Conservation (phyloP, 2,329 filamentous ascomycete species). For the Penicillium polonicum region DNA sequence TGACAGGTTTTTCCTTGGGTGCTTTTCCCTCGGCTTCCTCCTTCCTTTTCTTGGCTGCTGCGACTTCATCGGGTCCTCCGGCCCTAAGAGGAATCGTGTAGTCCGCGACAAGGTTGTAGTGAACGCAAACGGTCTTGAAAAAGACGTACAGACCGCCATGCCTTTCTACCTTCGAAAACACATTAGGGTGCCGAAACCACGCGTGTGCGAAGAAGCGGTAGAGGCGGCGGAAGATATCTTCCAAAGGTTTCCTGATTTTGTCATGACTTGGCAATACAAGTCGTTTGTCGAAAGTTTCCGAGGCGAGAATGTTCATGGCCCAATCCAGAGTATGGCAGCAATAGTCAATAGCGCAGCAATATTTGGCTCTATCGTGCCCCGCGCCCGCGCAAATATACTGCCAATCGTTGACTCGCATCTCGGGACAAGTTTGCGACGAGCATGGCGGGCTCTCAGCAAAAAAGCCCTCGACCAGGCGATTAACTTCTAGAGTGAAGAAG, state of each 20-base stretch:
- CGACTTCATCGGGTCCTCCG: conserved; percentile 68
- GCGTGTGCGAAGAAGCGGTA: conserved; percentile 98
- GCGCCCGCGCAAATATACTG: conserved; percentile 83
- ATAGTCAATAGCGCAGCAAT: conserved; percentile 96
- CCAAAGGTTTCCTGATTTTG: conserved; percentile 62
- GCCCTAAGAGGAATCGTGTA: conserved; percentile 94
- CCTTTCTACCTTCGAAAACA: conserved; percentile 91
- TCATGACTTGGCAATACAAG: not conserved
- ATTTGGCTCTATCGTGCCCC: not conserved
- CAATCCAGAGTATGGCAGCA: conserved; percentile 98
- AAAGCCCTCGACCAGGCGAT: conserved; percentile 86
- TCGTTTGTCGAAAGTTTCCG: conserved; percentile 76
- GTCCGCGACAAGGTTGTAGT: conserved; percentile 88
- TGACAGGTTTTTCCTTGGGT: conserved; percentile 23
- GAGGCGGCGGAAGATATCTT: conserved; percentile 90
- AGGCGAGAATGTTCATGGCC: conserved; percentile 92
- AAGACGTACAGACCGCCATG: conserved; percentile 92
- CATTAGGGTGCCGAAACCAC: conserved; percentile 94
- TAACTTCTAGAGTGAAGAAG: conserved; percentile 92
- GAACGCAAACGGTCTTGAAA: conserved; percentile 89
- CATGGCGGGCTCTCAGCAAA: conserved; percentile 89
- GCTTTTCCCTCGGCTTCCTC: not conserved
- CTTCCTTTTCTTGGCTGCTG: conserved; percentile 17
- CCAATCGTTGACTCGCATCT: conserved; percentile 99
- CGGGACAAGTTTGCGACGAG: conserved; percentile 83